Evolutionary conservation across 768 basidiomycete species (phyloP).

Genomic region (Clitopilus passeckerianus): DNA sequence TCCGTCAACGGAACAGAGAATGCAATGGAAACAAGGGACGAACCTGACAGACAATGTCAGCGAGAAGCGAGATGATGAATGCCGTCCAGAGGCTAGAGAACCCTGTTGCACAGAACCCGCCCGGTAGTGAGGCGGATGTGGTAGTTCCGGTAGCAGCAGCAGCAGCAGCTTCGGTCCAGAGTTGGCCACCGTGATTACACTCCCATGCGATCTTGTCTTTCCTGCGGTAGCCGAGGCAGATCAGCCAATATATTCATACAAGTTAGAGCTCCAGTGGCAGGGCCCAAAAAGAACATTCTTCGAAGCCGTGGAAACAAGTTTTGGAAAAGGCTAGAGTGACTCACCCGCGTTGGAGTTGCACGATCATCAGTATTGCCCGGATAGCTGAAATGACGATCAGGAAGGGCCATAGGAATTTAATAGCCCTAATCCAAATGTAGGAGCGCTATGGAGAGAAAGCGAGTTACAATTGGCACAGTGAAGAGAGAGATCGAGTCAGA

Average conservation of each 20-base stretch:
- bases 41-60: conserved; percentile 69
- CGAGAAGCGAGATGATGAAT: conserved; percentile 60
- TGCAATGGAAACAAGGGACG: conserved; percentile 9
- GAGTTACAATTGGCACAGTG: conserved; percentile 7
- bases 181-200: conserved; percentile 65
- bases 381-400: conserved; percentile 59
- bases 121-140: conserved; percentile 41
- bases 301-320: conserved; percentile 8
- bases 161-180: conserved; percentile 45
- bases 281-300: neutral
- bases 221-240: conserved; percentile 26
- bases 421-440: conserved; percentile 61
- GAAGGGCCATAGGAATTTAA: conserved; percentile 69
- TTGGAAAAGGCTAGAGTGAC: conserved; percentile 18
- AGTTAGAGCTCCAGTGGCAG: conserved; percentile 4
- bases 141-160: conserved; percentile 33
- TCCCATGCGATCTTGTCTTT: conserved; percentile 70
- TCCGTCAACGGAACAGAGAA: conserved; percentile 18
- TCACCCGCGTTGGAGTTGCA: conserved; percentile 66
- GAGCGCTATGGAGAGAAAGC: conserved; percentile 46
- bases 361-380: conserved; percentile 69
- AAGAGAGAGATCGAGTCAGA: conserved; percentile 13
- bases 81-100: conserved; percentile 56
- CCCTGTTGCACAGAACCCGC: conserved; percentile 53
- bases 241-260: conserved; percentile 6